Evolutionary conservation across 768 basidiomycete species (phyloP), one percentile per base, ranked within the genome.

Genomic region (Boletus edulis): DNA sequence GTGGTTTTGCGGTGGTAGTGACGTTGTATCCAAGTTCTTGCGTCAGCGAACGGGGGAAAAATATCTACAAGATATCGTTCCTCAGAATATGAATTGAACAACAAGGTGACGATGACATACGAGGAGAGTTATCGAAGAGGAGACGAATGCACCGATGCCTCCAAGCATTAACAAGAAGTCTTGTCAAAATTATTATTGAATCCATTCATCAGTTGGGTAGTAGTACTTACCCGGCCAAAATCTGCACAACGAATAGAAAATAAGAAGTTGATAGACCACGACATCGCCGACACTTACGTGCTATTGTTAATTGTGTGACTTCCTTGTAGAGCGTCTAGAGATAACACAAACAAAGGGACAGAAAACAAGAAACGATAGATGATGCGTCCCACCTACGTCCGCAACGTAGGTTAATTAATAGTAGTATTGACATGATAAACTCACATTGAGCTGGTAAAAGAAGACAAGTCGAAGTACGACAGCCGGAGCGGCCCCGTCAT

Each of bases 391-490:
- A 81, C 75, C 89, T 91, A 53, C 1, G 34, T 32, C 41, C 24
- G 32, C 8, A 17, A 29, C 0, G 43, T 52, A 37, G 54, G 57
- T 12, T 15, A 11, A 22, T 47, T 44, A 37, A 47, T 3, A 29
- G 24, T 38, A 35, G 43, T 45, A 32, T 55, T 37, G 54, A 42
- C 20, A 46, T 18, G 38, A 63, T 45, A 5, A 5, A 64, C 89
- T 56, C 56, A 91, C 91, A 65, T 93, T 93, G 13, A 92, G 74
- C 54, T 88, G 80, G 66, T 86, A 89, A 65, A 91, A 93, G 4
- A 83, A 89, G 24, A 82, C 73, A 4, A 93, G 77, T 43, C 90
- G 77, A 15, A 89, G 78, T 46, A 93, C 85, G 8, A 93, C 85
- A 34, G 81, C 81, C 8, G 88, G 86, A 41, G 84, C 82, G 1